Conservation (phyloP, 164 flowering plant species). For the Nymphaea colorata region DNA sequence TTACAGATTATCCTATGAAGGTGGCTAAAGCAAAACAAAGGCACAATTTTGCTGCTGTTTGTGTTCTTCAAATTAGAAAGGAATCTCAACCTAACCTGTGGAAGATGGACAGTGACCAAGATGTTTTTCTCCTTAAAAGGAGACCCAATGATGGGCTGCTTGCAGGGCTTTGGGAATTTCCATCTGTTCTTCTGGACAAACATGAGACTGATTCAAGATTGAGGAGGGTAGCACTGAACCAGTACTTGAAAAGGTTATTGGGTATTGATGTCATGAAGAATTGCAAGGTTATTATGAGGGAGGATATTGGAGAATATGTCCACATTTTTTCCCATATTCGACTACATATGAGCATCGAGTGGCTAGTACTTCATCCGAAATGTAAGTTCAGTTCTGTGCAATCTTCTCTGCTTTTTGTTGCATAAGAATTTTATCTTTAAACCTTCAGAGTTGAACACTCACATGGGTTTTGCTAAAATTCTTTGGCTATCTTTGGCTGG, state of each 20-base stretch:
- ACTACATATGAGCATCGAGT: constrained; percentile 65
- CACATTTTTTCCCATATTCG: constrained; percentile 86
- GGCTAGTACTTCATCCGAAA: constrained; percentile 40
- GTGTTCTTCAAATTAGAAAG: constrained; percentile 64
- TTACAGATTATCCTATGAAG: constrained; percentile 79
- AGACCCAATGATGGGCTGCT: constrained; percentile 88
- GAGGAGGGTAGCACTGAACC: constrained; percentile 54
- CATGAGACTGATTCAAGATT: constrained; percentile 24
- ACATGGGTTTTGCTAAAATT: too few relatives aligned
- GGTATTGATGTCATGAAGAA: constrained; percentile 30
- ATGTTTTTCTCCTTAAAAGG: constrained; percentile 52
- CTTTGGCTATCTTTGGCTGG: not conserved
- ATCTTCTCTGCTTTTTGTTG: constrained; percentile 1
- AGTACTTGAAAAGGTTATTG: constrained; percentile 42
- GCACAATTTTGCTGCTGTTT: constrained; percentile 64
- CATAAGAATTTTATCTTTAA: not conserved
- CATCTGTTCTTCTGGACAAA: constrained; percentile 53
- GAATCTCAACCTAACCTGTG: constrained; percentile 5
- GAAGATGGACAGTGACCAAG: constrained; percentile 15
- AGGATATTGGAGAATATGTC: constrained; percentile 71
- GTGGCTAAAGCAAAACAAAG: constrained; percentile 60
- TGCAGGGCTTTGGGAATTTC: constrained; percentile 99
- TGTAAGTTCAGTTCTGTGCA: constrained; percentile 23
- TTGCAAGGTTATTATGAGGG: constrained; percentile 34
- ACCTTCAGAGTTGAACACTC: too few relatives aligned